Percentiles rank a stretch among this genome's conserved stretches.
These are phyloP conservation scores for Helichrysum umbraculigerum DNA, from an alignment of 129 eudicot genomes.

Conservation along the genomic window DNA sequence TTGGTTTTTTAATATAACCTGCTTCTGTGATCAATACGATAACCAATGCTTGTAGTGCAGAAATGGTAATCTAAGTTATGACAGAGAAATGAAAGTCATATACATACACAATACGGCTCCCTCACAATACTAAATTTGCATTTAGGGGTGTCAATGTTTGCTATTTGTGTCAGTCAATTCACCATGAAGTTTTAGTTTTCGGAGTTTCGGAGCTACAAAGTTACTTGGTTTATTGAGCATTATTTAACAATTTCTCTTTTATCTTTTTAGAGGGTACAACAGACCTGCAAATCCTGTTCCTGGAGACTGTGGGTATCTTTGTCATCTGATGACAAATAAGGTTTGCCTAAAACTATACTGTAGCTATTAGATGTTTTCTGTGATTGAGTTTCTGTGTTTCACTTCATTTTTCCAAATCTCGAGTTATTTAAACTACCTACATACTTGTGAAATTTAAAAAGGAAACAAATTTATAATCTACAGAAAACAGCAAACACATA, in stretches of 20 bases:
- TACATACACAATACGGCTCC: too few species aligned
- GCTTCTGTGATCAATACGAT: too few species aligned
- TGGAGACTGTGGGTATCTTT: slow-evolving; percentile 91
- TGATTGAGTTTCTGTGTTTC: background rate
- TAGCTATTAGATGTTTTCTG: slow-evolving; percentile 1
- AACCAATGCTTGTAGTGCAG: too few species aligned
- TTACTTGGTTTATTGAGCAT: too few species aligned
- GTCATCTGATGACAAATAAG: slow-evolving; percentile 75
- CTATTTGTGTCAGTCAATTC: background rate
- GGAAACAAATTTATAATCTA: background rate
- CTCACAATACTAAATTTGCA: too few species aligned
- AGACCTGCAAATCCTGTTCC: slow-evolving; percentile 94
- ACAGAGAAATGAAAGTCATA: too few species aligned
- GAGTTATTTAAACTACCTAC: background rate
- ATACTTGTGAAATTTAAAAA: background rate
- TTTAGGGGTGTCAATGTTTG: background rate
- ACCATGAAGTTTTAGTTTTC: background rate
- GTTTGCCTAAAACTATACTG: slow-evolving; percentile 29
- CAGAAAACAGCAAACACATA: background rate
- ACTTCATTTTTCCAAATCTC: background rate
- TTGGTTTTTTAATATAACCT: too few species aligned
- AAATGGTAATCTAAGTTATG: too few species aligned
- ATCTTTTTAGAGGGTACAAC: slow-evolving; percentile 58
- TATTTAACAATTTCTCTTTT: slow-evolving; percentile 9
- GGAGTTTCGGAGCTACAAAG: too few species aligned